Evolutionary conservation across 352 stramenopile species (phyloP).

Genomic region (Phytophthora hibernalis): DNA sequence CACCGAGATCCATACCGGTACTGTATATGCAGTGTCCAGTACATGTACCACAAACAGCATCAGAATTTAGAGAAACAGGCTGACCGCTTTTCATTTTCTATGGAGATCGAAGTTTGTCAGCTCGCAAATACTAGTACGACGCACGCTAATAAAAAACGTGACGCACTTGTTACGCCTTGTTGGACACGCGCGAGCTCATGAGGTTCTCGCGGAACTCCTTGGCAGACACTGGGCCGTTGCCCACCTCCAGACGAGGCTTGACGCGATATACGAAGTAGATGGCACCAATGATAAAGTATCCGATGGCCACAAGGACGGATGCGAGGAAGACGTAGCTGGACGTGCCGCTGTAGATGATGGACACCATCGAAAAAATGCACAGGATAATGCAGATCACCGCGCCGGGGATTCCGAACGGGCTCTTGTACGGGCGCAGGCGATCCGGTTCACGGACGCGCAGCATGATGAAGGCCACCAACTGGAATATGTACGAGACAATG

Average conservation of each 20-base stretch:
- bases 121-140: constrained; percentile 2
- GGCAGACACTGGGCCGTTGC: constrained; percentile 28
- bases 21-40: no score
- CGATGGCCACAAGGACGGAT: constrained; percentile 49
- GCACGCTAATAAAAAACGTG: neutral
- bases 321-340: constrained; percentile 58
- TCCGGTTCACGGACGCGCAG: constrained; percentile 61
- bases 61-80: constrained; percentile 1
- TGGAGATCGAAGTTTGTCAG: neutral
- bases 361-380: constrained; percentile 53
- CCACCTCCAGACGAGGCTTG: constrained; percentile 40
- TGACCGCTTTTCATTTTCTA: constrained; percentile 2
- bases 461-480: constrained; percentile 63
- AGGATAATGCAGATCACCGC: constrained; percentile 54
- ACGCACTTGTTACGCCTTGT: constrained; percentile 31
- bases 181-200: constrained; percentile 39
- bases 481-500: constrained; percentile 69
- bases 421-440: constrained; percentile 56
- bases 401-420: constrained; percentile 56
- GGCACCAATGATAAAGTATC: constrained; percentile 53
- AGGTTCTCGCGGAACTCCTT: constrained; percentile 57
- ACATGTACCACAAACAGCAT: no score
- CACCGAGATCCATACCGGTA: no score
- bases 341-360: constrained; percentile 67
- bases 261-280: constrained; percentile 54